Base-by-base conservation (phyloP, 1,284 basidiomycete genomes). In the Leccinum griseonigrum region DNA sequence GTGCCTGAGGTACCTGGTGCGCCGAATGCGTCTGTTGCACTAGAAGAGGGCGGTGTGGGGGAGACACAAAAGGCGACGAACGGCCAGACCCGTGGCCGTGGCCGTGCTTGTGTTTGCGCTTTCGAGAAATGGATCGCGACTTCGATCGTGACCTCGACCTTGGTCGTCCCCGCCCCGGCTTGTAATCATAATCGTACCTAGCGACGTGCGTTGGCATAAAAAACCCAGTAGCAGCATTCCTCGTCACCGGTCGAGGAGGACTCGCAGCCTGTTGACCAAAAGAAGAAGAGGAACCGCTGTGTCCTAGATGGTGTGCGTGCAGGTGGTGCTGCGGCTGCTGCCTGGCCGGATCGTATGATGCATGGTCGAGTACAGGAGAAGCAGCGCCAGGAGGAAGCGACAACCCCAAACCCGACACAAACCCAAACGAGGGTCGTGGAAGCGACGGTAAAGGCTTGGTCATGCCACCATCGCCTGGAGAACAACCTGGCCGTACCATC, bases 51-150 rank as follows among this genome's bases (percentile, higher is more conserved):
- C n/a, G 56, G 4, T 18, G 57, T n/a, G 28, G 22, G 36, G n/a
- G 36, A 58, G 59, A 60, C 4, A 32, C n/a, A 1, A 60, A 60
- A 29, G 46, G 22, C 11, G 60, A 58, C 29, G 59, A 60, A 11
- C 55, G 46, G 18, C 46, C 10, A 48, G 46, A 48, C 18, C 40
- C 32, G 14, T 34, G 57, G 18, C n/a, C n/a, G 38, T 40, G 38
- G 2, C 8, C 26, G 14, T 40, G 16, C 18, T 50, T 38, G n/a
- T 60, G 43, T 18, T 50, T 60, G 11, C 29, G 43, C 9, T 10
- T 59, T 28, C 4, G 59, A 36, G 36, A 36, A 36, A 32, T n/a
- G n/a, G 13, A 16, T 4, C 34, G 57, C 11, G 59, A 63, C 7
- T 14, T n/a, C 16, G 61, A 63, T 1, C 36, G 22, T 0, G 61